A percentile compares a stretch with the other conserved stretches of the same genome.
Evolutionary conservation across 306 rosid species (phyloP).

Genomic region (Sechiopsis laciniata): DNA sequence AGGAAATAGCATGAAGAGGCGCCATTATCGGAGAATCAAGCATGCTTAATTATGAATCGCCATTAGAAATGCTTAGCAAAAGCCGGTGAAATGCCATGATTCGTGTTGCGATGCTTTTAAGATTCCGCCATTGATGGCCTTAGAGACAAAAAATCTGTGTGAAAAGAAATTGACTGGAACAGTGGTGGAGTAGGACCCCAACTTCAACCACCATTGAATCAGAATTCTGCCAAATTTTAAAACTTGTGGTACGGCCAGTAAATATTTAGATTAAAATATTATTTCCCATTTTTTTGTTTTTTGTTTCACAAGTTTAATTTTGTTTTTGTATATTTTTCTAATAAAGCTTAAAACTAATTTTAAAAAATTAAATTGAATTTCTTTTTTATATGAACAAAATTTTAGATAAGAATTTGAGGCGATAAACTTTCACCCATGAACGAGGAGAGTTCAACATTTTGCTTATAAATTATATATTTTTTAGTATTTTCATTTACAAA

Average conservation of each 20-base stretch:
- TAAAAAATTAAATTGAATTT: too few relatives aligned
- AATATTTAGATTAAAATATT: not conserved
- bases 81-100: not conserved
- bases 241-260: not conserved
- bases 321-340: too few relatives aligned
- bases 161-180: constrained; percentile 8
- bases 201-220: not conserved
- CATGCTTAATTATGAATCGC: constrained; percentile 19
- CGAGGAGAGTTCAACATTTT: too few relatives aligned
- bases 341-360: too few relatives aligned
- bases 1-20: constrained; percentile 4
- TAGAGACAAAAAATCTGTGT: not conserved
- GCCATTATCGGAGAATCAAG: constrained; percentile 7
- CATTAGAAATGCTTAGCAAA: not conserved
- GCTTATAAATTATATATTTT: too few relatives aligned
- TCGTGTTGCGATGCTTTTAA: constrained; percentile 7
- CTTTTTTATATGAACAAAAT: too few relatives aligned
- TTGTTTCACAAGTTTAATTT: too few relatives aligned
- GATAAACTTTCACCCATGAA: too few relatives aligned
- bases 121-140: constrained; percentile 4
- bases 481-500: too few relatives aligned
- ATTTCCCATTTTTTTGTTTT: not conserved
- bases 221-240: constrained; percentile 12
- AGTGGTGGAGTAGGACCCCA: not conserved
- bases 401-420: too few relatives aligned